These are phyloP conservation scores for Cryptococcus sp. DNA, from an alignment of 1,284 basidiomycete genomes.

Conservation along the genomic window DNA sequence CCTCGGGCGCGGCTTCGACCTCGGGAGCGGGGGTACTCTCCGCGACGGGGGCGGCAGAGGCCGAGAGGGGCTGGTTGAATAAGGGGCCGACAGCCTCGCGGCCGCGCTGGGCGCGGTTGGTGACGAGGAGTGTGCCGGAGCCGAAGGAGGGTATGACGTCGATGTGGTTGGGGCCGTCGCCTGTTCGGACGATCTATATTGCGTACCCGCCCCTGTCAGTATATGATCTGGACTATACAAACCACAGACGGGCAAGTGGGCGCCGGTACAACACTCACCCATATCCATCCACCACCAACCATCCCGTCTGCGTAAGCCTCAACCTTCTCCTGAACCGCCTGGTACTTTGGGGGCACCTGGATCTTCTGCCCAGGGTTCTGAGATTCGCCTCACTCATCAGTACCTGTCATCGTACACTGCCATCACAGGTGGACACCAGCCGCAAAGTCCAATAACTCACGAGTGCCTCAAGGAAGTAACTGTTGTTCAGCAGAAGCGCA, in stretches of 20 bases:
- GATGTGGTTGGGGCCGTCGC: conserved; percentile 25
- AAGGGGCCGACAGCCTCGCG: conserved; percentile 27
- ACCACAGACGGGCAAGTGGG: too few species aligned
- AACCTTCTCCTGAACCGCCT: conserved; percentile 37
- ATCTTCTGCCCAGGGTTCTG: conserved; percentile 32
- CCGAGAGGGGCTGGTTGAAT: conserved; percentile 27
- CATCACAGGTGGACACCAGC: background rate
- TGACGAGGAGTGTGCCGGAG: conserved; percentile 80
- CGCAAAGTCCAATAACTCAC: conserved; percentile 56
- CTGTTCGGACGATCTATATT: conserved; percentile 38
- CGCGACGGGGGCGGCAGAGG: conserved; percentile 4
- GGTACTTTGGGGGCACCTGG: conserved; percentile 26
- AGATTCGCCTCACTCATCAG: background rate
- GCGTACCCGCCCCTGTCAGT: too few species aligned
- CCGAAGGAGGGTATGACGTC: conserved; percentile 66
- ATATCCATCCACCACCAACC: conserved; percentile 61
- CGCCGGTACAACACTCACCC: conserved; percentile 61
- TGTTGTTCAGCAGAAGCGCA: conserved; percentile 88
- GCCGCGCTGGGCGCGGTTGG: conserved; percentile 47
- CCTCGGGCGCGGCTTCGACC: background rate
- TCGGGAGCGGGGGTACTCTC: conserved; percentile 2
- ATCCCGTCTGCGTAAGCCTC: conserved; percentile 48
- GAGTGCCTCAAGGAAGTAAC: conserved; percentile 84
- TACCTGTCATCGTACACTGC: background rate
- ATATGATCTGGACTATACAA: background rate